Evolutionary conservation across 1,284 basidiomycete species (phyloP).

Genomic region (Leccinum brunneo-olivaceum): DNA sequence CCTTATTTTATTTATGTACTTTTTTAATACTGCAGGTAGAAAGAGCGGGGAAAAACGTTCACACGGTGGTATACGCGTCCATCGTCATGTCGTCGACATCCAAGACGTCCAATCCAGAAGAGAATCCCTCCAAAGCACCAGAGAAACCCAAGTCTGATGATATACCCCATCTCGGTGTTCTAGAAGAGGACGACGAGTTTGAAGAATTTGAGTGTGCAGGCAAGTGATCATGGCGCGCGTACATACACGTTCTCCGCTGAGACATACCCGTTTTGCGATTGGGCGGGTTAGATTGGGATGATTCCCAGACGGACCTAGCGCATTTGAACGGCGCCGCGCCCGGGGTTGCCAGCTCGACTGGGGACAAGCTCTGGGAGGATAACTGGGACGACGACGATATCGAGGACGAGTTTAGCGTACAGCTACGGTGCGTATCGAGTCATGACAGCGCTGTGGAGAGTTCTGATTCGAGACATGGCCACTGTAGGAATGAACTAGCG

Average conservation of each 20-base stretch:
- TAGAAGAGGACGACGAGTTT: slow-evolving; percentile 83
- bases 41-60: slow-evolving; percentile 15
- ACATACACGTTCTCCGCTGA: too few species aligned
- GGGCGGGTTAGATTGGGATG: slow-evolving; percentile 67
- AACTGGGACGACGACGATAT: slow-evolving; percentile 99
- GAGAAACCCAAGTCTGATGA: slow-evolving; percentile 37
- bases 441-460: too few species aligned
- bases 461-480: not conserved
- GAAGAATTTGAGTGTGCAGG: slow-evolving; percentile 75
- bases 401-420: slow-evolving; percentile 94
- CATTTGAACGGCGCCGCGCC: slow-evolving; percentile 68
- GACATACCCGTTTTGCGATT: too few species aligned
- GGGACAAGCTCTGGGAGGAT: slow-evolving; percentile 94
- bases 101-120: slow-evolving; percentile 34
- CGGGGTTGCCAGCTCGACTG: slow-evolving; percentile 65
- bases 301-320: slow-evolving; percentile 73
- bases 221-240: slow-evolving; percentile 23
- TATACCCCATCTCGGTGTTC: slow-evolving; percentile 54
- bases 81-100: slow-evolving; percentile 28
- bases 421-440: slow-evolving; percentile 71
- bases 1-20: slow-evolving; percentile 30
- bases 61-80: slow-evolving; percentile 20
- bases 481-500: slow-evolving; percentile 59
- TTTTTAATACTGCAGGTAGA: too few species aligned
- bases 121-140: slow-evolving; percentile 26